Evolutionary conservation across 495 filamentous ascomycete species (phyloP), one percentile per base, ranked within the genome.

Genomic region (Podospora didyma): DNA sequence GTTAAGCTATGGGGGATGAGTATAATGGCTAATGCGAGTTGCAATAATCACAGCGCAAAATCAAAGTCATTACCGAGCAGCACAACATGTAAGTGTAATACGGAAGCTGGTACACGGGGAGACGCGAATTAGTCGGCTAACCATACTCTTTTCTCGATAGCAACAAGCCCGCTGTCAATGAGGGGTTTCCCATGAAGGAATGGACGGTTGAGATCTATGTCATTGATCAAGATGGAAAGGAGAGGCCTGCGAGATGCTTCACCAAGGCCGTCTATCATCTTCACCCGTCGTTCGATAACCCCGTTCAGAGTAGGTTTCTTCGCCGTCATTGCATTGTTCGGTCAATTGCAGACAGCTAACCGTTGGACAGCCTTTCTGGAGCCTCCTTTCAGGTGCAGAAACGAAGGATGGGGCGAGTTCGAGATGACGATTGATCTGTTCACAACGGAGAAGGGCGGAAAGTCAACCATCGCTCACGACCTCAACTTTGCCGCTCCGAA

Each of bases 321-420:
- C 14, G 11, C 24, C 17, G 9, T 31, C 26, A 31, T 31, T 31
- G 9, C 26, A 3, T 16, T 54, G 14, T n/a, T n/a, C n/a, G n/a
- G n/a, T n/a, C n/a, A n/a, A n/a, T n/a, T n/a, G n/a, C n/a, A n/a
- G n/a, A n/a, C n/a, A n/a, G n/a, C n/a, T n/a, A 26, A 41, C 10
- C 19, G 6, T 12, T 17, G 39, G n/a, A 16, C 62, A 96, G 90
- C 83, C 7, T 82, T 93, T 78, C 86, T 85, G 64, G 85, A 86
- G 37, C 86, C 90, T 0, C 94, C 94, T 0, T 99, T 97, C 77
- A 82, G 82, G 22, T 94, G 96, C 69, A 75, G 83, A 51, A 95
- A 99, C 72, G 87, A 95, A 71, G 95, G 95, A 63, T 99, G 95
- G 95, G 95, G 95, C 65, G 95, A 99, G 74, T 99, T 99, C 67